Percentiles rank a stretch among this genome's conserved stretches.
These are phyloP conservation scores for Peribolospora baueri DNA, from an alignment of 768 basidiomycete species.

Conservation along the genomic window DNA sequence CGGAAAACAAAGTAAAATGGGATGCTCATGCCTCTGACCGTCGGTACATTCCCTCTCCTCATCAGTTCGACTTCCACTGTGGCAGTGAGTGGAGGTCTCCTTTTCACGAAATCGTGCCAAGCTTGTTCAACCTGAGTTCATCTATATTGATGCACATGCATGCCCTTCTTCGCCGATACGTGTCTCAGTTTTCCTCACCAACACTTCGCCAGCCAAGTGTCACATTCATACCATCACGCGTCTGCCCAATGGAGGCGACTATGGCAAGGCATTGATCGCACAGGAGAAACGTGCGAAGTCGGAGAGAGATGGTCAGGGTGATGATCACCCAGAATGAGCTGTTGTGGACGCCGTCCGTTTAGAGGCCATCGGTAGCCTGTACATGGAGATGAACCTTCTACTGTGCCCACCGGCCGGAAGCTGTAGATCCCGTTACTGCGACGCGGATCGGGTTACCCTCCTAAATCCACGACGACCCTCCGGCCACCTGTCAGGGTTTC, in stretches of 20 bases:
- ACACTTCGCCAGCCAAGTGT: slow-evolving; percentile 16
- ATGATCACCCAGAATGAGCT: too few relatives aligned
- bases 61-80: slow-evolving; percentile 16
- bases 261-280: slow-evolving; percentile 13
- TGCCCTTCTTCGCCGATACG: not conserved
- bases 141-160: too few relatives aligned
- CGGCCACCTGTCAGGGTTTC: too few relatives aligned
- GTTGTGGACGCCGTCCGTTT: too few relatives aligned
- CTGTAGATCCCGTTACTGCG: too few relatives aligned
- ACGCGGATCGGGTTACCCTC: too few relatives aligned
- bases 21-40: not conserved
- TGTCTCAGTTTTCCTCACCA: slow-evolving; percentile 14
- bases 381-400: too few relatives aligned
- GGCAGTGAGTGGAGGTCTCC: slow-evolving; percentile 10
- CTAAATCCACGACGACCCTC: too few relatives aligned
- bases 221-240: slow-evolving; percentile 16
- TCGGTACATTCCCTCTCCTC: not conserved
- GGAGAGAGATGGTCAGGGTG: not conserved
- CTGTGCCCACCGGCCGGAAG: too few relatives aligned
- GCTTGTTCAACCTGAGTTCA: not conserved
- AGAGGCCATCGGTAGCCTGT: too few relatives aligned
- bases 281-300: slow-evolving; percentile 5
- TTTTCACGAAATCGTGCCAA: not conserved
- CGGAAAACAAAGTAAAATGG: not conserved
- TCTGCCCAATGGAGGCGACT: slow-evolving; percentile 14